phyloP scores from a whole-genome alignment of 2,329 filamentous ascomycete genomes.

The Chaetomium olivaceum region DNA sequence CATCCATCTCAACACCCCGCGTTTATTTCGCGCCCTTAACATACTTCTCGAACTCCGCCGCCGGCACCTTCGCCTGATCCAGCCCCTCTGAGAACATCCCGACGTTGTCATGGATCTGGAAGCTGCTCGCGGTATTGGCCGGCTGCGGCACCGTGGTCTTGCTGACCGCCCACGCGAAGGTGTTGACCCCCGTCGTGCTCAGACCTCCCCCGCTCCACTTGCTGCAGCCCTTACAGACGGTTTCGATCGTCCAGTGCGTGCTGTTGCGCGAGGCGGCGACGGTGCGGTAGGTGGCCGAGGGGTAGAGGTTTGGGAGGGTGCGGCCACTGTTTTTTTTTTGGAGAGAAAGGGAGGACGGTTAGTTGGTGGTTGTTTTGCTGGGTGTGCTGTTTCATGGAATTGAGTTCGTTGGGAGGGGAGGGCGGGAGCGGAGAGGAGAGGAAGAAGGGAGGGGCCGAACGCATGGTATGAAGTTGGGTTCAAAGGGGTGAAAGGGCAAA shows the following conservation, averaged over 20 bases:
- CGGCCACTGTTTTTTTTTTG: conserved; percentile 23
- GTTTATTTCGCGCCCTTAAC: conserved; percentile 15
- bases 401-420: not conserved
- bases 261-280: conserved; percentile 29
- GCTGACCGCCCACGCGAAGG: conserved; percentile 30
- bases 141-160: conserved; percentile 24
- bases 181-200: conserved; percentile 19
- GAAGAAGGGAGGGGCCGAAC: too few relatives aligned
- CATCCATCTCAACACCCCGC: not conserved
- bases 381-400: not conserved
- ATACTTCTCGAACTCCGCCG: conserved; percentile 22
- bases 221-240: conserved; percentile 31
- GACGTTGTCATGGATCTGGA: conserved; percentile 26
- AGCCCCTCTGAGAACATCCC: conserved; percentile 26
- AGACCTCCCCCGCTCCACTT: conserved; percentile 27
- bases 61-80: conserved; percentile 21
- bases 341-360: too few relatives aligned
- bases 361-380: not conserved
- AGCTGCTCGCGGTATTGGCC: conserved; percentile 21
- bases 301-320: conserved; percentile 28
- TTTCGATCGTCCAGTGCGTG: conserved; percentile 33
- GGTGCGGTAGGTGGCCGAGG: conserved; percentile 29
- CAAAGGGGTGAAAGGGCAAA: not conserved
- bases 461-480: not conserved
- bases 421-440: not conserved